phyloP scores from a whole-genome alignment of 176 grass and related monocot species.

The Dendrocalamus sinicus region DNA sequence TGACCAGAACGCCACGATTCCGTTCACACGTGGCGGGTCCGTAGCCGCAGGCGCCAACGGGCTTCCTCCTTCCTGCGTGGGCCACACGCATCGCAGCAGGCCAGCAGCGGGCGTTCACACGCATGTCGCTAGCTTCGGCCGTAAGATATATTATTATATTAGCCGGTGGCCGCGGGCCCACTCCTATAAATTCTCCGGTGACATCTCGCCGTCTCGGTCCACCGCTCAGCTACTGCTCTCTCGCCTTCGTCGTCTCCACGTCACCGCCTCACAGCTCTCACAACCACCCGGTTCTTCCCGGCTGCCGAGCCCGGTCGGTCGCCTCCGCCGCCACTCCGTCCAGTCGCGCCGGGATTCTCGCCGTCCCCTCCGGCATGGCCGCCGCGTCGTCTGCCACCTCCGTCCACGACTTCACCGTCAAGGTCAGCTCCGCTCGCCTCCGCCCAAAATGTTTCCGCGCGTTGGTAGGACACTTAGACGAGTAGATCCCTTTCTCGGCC shows the following conservation, averaged over 20 bases:
- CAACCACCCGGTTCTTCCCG: background rate
- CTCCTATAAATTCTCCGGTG: constrained; percentile 27
- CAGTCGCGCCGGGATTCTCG: background rate
- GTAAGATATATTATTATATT: background rate
- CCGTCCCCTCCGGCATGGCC: constrained; percentile 56
- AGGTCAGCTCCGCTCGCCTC: constrained; percentile 54
- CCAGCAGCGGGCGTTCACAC: constrained; percentile 25
- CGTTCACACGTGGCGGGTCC: constrained; percentile 14
- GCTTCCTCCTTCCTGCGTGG: background rate
- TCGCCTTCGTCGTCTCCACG: constrained; percentile 17
- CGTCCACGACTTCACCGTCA: constrained; percentile 90
- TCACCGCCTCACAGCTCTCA: constrained; percentile 21
- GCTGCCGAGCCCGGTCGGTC: background rate
- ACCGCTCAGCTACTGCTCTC: background rate
- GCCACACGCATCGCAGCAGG: background rate
- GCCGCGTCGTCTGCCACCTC: constrained; percentile 68
- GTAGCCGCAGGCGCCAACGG: background rate
- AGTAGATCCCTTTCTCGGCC: background rate
- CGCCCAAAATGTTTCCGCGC: background rate
- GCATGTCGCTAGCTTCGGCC: background rate
- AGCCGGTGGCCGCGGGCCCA: background rate
- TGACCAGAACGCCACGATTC: constrained; percentile 12
- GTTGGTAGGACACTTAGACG: background rate
- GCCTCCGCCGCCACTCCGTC: constrained; percentile 9
- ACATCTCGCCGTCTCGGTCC: constrained; percentile 29